phyloP scores from a whole-genome alignment of 2,329 filamentous ascomycete species.

The Calonectria pteridis region DNA sequence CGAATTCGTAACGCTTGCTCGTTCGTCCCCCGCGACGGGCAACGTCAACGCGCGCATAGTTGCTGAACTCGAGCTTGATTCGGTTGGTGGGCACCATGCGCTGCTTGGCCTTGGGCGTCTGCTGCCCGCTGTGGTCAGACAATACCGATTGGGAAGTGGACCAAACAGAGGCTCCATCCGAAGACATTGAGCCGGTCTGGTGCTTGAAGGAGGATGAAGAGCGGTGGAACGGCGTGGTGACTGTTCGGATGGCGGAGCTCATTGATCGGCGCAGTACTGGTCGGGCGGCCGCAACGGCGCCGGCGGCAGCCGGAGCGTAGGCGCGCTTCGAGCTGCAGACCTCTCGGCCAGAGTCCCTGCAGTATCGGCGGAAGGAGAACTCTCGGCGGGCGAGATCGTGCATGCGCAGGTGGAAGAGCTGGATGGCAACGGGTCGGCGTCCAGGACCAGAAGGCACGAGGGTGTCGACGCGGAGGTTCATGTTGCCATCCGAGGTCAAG shows the following conservation, averaged over 20 bases:
- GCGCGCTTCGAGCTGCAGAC: conserved; percentile 87
- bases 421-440: conserved; percentile 74
- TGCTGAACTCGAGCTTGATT: conserved; percentile 94
- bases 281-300: conserved; percentile 50
- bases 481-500: conserved; percentile 90
- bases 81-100: conserved; percentile 74
- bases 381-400: conserved; percentile 88
- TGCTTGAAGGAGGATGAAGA: conserved; percentile 40
- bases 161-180: conserved; percentile 42
- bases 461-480: conserved; percentile 94
- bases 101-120: conserved; percentile 50
- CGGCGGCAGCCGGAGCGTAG: conserved; percentile 54
- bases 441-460: conserved; percentile 69
- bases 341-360: conserved; percentile 91
- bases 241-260: conserved; percentile 60
- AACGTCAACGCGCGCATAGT: conserved; percentile 93
- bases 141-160: conserved; percentile 39
- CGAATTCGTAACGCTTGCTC: conserved; percentile 86
- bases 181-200: conserved; percentile 30
- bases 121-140: conserved; percentile 33
- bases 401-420: conserved; percentile 95
- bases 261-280: conserved; percentile 61
- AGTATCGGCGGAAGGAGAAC: conserved; percentile 92
- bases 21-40: conserved; percentile 73
- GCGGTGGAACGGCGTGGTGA: conserved; percentile 53